A percentile compares a stretch with the other conserved stretches of the same genome.
These are phyloP conservation scores for Balakata baccata DNA, from an alignment of 345 rosid genomes.

Conservation along the genomic window DNA sequence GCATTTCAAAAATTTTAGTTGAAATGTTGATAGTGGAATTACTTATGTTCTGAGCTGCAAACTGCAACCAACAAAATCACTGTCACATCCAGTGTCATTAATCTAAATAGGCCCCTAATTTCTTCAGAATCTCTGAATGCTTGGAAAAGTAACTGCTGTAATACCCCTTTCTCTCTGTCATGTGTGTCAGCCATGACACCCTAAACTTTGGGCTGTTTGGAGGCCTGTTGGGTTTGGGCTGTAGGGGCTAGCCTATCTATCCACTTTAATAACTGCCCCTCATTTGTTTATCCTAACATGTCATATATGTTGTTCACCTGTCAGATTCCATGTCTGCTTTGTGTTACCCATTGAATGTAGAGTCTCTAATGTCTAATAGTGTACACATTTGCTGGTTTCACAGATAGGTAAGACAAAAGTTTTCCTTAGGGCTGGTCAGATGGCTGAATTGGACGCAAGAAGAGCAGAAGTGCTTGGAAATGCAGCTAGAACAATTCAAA, in stretches of 20 bases:
- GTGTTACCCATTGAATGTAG: not conserved
- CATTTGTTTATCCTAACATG: not conserved
- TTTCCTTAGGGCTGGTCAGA: conserved; percentile 98
- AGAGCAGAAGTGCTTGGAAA: conserved; percentile 96
- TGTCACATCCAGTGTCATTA: not conserved
- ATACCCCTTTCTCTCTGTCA: not conserved
- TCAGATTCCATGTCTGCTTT: not conserved
- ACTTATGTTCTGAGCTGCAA: not conserved
- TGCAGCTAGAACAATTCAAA: conserved; percentile 94
- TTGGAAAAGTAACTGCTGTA: not conserved
- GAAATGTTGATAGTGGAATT: too few relatives aligned
- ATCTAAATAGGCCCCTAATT: too few relatives aligned
- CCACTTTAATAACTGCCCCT: not conserved
- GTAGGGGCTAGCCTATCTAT: not conserved
- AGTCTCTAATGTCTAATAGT: conserved; percentile 10
- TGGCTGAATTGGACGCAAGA: conserved; percentile 98
- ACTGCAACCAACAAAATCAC: too few relatives aligned
- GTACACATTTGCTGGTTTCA: conserved; percentile 26
- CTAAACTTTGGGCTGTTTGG: not conserved
- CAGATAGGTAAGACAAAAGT: conserved; percentile 93
- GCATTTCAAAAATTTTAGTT: not conserved
- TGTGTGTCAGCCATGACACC: not conserved
- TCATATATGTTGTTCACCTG: not conserved
- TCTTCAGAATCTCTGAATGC: not conserved
- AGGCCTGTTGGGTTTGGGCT: not conserved